phyloP scores from a whole-genome alignment of 1,139 yeast genomes.

The Candida sp. region DNA sequence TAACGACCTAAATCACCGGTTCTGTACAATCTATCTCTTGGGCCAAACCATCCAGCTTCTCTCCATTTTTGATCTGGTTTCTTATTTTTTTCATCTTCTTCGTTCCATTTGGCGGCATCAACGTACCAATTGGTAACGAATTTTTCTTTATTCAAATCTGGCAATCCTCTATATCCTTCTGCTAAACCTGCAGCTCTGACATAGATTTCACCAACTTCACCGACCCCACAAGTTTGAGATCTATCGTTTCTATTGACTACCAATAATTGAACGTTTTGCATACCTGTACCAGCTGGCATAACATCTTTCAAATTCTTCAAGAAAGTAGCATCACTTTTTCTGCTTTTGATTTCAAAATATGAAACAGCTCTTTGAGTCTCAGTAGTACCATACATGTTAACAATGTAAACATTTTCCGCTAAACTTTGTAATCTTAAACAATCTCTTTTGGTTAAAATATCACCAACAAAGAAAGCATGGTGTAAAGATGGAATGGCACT shows the following conservation, averaged over 20 bases:
- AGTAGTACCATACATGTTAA: constrained; percentile 99
- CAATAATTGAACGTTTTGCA: constrained; percentile 89
- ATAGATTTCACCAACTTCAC: constrained; percentile 97
- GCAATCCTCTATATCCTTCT: constrained; percentile 91
- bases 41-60: constrained; percentile 80
- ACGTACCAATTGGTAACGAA: constrained; percentile 91
- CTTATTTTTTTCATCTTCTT: constrained; percentile 41
- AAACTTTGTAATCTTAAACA: constrained; percentile 88
- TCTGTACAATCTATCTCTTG: constrained; percentile 92
- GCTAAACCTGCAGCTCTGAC: constrained; percentile 98
- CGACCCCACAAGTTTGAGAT: constrained; percentile 92
- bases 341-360: constrained; percentile 81
- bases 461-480: constrained; percentile 98
- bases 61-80: constrained; percentile 63
- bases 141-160: constrained; percentile 83
- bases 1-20: constrained; percentile 98
- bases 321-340: constrained; percentile 65
- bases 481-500: constrained; percentile 83
- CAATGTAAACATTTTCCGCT: constrained; percentile 86
- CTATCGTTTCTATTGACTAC: constrained; percentile 91
- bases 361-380: constrained; percentile 99
- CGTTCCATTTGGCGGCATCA: constrained; percentile 56
- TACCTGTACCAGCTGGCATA: constrained; percentile 98
- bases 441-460: constrained; percentile 94
- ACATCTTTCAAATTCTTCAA: constrained; percentile 86